A percentile compares a stretch with the other conserved stretches of the same genome.
These are phyloP conservation scores for Teunomyces pallodes DNA, from an alignment of 805 yeast genomes.

Conservation along the genomic window DNA sequence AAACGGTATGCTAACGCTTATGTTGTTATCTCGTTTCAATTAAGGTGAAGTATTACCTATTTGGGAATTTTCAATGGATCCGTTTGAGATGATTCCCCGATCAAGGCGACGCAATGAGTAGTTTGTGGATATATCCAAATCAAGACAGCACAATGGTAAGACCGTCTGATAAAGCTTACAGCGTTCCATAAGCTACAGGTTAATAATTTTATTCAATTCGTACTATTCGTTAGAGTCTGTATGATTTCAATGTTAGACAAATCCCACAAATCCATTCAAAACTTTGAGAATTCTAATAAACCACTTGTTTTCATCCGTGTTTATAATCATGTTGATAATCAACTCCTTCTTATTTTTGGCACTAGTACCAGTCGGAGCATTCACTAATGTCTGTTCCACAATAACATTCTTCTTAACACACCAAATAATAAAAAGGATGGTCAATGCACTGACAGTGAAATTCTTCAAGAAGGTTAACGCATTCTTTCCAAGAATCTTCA, in stretches of 20 bases:
- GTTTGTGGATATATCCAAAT: neutral
- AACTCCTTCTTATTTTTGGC: slow-evolving; percentile 32
- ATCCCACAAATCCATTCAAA: slow-evolving; percentile 42
- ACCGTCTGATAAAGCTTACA: neutral
- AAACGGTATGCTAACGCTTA: no score
- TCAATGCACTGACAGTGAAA: slow-evolving; percentile 33
- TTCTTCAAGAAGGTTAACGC: slow-evolving; percentile 29
- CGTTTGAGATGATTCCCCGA: neutral
- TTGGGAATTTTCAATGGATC: neutral
- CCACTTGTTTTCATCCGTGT: slow-evolving; percentile 44
- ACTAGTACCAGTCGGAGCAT: slow-evolving; percentile 20
- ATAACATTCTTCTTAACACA: slow-evolving; percentile 39
- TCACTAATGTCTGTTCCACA: slow-evolving; percentile 39
- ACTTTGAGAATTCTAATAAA: slow-evolving; percentile 36
- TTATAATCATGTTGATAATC: slow-evolving; percentile 41
- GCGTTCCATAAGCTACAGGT: no score
- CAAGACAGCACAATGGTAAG: neutral
- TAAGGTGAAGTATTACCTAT: neutral
- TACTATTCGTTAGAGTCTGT: neutral
- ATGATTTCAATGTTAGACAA: slow-evolving; percentile 20
- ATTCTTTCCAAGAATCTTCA: slow-evolving; percentile 28
- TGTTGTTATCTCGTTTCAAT: neutral
- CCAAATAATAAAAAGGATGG: slow-evolving; percentile 41
- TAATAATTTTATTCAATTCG: neutral
- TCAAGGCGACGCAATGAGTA: no score